A percentile compares a stretch with the other conserved stretches of the same genome.
Evolutionary conservation across 495 filamentous ascomycete species (phyloP).

Genomic region (Neurospora sp.): DNA sequence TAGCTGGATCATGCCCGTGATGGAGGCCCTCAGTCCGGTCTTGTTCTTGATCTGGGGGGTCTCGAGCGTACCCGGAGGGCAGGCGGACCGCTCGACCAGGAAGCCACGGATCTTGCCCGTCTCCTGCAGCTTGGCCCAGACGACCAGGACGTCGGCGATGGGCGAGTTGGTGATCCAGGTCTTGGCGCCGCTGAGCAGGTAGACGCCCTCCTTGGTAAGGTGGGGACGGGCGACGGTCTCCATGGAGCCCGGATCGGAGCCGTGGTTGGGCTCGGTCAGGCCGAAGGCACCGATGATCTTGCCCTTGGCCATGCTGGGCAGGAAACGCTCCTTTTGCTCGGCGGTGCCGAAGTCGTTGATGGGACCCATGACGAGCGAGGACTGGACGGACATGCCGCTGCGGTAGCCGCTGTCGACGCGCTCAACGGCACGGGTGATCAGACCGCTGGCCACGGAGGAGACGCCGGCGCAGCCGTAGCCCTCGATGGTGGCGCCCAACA

Average conservation of each 20-base stretch:
- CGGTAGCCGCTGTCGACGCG: constrained; percentile 93
- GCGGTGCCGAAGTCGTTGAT: constrained; percentile 86
- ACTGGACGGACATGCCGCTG: constrained; percentile 93
- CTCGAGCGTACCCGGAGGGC: constrained; percentile 78
- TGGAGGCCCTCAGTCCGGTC: constrained; percentile 81
- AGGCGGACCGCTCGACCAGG: constrained; percentile 68
- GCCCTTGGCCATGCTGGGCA: constrained; percentile 78
- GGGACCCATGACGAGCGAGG: constrained; percentile 90
- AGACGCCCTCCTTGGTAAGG: constrained; percentile 77
- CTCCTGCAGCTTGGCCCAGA: constrained; percentile 87
- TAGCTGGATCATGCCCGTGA: constrained; percentile 97
- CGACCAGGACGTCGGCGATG: constrained; percentile 79
- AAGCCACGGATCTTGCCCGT: constrained; percentile 96
- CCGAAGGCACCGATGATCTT: constrained; percentile 87
- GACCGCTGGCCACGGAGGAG: constrained; percentile 78
- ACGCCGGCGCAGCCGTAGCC: constrained; percentile 94
- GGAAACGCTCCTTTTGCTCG: constrained; percentile 82
- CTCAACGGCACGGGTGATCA: constrained; percentile 95
- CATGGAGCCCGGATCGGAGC: constrained; percentile 93
- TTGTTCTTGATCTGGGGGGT: constrained; percentile 94
- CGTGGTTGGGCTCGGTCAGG: constrained; percentile 94
- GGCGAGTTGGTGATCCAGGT: constrained; percentile 99
- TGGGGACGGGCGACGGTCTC: constrained; percentile 81
- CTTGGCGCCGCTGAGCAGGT: constrained; percentile 74
- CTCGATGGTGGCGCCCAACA: constrained; percentile 82